Evolutionary conservation across 768 basidiomycete genomes (phyloP).

Genomic region (Trametes cinnabarina): DNA sequence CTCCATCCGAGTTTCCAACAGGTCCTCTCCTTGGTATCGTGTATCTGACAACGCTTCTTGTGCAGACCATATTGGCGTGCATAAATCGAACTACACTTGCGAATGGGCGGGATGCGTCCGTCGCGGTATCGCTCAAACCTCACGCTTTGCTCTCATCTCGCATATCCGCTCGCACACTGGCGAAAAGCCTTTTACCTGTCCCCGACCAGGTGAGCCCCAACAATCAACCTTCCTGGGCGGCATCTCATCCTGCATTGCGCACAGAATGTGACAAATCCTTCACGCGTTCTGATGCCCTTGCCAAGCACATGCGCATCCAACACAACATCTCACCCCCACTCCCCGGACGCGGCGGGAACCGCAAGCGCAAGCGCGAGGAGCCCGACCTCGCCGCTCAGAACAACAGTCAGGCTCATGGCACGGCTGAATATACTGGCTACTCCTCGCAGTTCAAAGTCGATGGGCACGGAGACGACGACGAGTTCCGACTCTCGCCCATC

Average conservation of each 20-base stretch:
- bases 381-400: conserved; percentile 22
- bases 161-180: conserved; percentile 93
- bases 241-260: not conserved
- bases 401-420: conserved; percentile 17
- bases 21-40: not conserved
- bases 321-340: conserved; percentile 75
- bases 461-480: conserved; percentile 32
- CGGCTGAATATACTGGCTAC: conserved; percentile 25
- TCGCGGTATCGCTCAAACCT: conserved; percentile 80
- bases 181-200: conserved; percentile 89
- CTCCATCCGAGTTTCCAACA: no score
- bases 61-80: conserved; percentile 76
- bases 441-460: conserved; percentile 57
- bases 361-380: conserved; percentile 62
- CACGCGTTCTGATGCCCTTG: conserved; percentile 90
- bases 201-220: conserved; percentile 60
- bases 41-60: not conserved
- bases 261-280: conserved; percentile 94
- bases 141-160: conserved; percentile 85
- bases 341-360: conserved; percentile 66
- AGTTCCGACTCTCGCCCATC: conserved; percentile 36
- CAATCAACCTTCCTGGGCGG: not conserved
- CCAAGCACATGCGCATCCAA: conserved; percentile 89
- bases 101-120: conserved; percentile 85
- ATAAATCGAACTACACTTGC: conserved; percentile 85